Percentiles rank a stretch among this genome's conserved stretches.
phyloP scores from a whole-genome alignment of 1,284 basidiomycete species.

The Puccinia horiana region DNA sequence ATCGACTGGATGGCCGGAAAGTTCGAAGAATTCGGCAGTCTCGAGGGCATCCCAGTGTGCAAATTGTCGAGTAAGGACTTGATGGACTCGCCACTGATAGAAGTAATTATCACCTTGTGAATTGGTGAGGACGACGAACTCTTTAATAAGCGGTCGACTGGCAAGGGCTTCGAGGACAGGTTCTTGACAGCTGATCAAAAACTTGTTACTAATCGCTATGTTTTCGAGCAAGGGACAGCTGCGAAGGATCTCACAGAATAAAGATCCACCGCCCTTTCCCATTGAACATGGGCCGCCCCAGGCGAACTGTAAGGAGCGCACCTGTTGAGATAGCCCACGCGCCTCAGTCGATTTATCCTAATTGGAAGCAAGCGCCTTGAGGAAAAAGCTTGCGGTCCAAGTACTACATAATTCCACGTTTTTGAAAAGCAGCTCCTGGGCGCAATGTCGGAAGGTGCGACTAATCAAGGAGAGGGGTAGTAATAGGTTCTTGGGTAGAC shows the following conservation, averaged over 20 bases:
- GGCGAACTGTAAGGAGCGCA: not conserved
- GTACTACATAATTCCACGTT: not conserved
- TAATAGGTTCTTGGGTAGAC: not conserved
- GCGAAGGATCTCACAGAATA: not conserved
- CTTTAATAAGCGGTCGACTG: constrained; percentile 2
- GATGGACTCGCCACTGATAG: not conserved
- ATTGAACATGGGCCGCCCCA: not conserved
- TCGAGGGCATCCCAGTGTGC: constrained; percentile 11
- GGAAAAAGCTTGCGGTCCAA: constrained; percentile 13
- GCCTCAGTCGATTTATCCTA: too few species aligned
- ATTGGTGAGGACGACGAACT: not conserved
- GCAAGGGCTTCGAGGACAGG: not conserved
- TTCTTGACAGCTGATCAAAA: not conserved
- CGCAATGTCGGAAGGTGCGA: constrained; percentile 5
- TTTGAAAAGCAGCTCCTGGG: constrained; percentile 1
- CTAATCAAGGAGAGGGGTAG: constrained; percentile 6
- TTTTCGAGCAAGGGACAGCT: constrained; percentile 6
- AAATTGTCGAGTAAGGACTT: not conserved
- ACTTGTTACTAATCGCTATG: not conserved
- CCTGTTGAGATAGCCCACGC: not conserved
- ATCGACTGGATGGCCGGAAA: not conserved
- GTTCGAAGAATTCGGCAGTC: not conserved
- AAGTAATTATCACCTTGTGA: not conserved
- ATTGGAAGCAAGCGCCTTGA: not conserved
- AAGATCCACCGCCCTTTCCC: not conserved